A percentile compares a stretch with the other conserved stretches of the same genome.
These are phyloP conservation scores for Diaporthe helianthi DNA, from an alignment of 2,329 filamentous ascomycete genomes.

Conservation along the genomic window DNA sequence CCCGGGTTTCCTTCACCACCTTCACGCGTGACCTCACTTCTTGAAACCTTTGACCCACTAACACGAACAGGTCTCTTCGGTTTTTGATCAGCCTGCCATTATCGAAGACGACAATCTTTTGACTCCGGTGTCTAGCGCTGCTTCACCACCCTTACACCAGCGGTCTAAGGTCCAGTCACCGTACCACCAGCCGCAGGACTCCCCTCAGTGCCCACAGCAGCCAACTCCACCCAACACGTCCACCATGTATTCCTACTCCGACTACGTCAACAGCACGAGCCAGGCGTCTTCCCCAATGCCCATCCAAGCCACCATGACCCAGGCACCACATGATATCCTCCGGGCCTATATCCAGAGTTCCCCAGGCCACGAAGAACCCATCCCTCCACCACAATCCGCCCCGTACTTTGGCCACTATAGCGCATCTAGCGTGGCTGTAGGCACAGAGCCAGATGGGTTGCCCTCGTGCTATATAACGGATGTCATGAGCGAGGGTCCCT, in stretches of 20 bases:
- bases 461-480: slow-evolving; percentile 20
- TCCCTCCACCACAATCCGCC: slow-evolving; percentile 39
- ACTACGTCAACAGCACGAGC: slow-evolving; percentile 51
- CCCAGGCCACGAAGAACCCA: slow-evolving; percentile 34
- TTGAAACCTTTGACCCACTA: slow-evolving; percentile 13
- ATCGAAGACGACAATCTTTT: slow-evolving; percentile 46
- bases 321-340: slow-evolving; percentile 48
- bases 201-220: slow-evolving; percentile 49
- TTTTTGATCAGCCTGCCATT: slow-evolving; percentile 46
- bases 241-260: slow-evolving; percentile 52
- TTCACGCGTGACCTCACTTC: slow-evolving; percentile 5
- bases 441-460: slow-evolving; percentile 29
- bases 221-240: slow-evolving; percentile 57
- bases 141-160: slow-evolving; percentile 56
- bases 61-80: slow-evolving; percentile 44
- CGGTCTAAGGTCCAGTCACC: slow-evolving; percentile 37
- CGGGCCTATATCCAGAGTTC: slow-evolving; percentile 46
- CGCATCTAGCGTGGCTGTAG: slow-evolving; percentile 48
- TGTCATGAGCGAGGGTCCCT: neutral
- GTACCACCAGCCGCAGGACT: slow-evolving; percentile 48
- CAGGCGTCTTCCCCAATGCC: slow-evolving; percentile 56
- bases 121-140: slow-evolving; percentile 58
- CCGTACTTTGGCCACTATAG: slow-evolving; percentile 48
- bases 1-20: slow-evolving; percentile 26
- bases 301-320: slow-evolving; percentile 46